Conservation (phyloP, 2,329 filamentous ascomycete species). For the Alternaria brassicae region DNA sequence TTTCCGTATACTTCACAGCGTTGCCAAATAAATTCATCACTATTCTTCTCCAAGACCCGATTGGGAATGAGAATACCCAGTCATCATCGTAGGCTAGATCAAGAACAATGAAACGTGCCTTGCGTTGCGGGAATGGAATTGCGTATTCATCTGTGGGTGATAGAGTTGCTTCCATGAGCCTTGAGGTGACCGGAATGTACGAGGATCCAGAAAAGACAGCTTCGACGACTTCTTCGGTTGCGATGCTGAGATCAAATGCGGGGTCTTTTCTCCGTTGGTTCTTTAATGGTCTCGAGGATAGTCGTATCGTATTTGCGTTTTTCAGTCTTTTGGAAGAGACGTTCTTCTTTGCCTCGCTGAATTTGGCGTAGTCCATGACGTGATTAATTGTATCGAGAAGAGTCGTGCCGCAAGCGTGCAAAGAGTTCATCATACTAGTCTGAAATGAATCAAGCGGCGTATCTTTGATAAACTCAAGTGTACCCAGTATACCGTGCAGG, state of each 20-base stretch:
- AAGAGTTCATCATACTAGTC: constrained; percentile 56
- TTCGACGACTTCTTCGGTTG: constrained; percentile 34
- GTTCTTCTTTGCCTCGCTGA: constrained; percentile 42
- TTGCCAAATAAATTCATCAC: constrained; percentile 51
- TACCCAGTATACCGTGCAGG: constrained; percentile 51
- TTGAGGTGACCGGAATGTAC: constrained; percentile 25
- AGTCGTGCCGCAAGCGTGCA: constrained; percentile 55
- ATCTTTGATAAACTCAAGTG: constrained; percentile 59
- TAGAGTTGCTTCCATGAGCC: constrained; percentile 10
- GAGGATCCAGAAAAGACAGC: constrained; percentile 47
- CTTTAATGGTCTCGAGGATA: constrained; percentile 43
- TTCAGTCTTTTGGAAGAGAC: constrained; percentile 46
- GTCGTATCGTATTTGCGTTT: constrained; percentile 33
- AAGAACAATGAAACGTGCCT: constrained; percentile 36
- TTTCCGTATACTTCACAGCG: constrained; percentile 45
- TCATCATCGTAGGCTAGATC: constrained; percentile 34
- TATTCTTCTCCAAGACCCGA: constrained; percentile 45
- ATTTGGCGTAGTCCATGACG: constrained; percentile 41
- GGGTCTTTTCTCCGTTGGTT: constrained; percentile 21
- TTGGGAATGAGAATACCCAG: constrained; percentile 55
- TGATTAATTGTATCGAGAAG: constrained; percentile 56
- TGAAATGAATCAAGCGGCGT: constrained; percentile 51
- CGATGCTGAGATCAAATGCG: constrained; percentile 31
- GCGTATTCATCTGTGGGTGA: constrained; percentile 11
- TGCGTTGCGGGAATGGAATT: constrained; percentile 14